Conservation (phyloP, 1,284 basidiomycete species). For the Irpex sp. region DNA sequence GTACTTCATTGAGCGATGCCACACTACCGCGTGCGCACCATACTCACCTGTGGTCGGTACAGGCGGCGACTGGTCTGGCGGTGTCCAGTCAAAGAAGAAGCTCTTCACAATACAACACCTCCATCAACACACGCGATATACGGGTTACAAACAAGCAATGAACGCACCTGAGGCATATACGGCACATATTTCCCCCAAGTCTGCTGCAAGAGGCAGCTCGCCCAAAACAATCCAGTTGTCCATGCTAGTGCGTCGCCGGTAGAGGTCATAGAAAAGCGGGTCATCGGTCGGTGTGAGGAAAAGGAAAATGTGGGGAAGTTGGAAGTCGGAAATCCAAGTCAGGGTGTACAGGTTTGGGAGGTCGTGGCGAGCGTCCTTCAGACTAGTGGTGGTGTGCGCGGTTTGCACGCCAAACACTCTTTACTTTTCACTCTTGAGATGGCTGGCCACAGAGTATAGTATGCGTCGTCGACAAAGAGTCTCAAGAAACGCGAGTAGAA, state of each 20-base stretch:
- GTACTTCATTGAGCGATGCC: neutral
- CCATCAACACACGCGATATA: neutral
- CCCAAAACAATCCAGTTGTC: slow-evolving; percentile 8
- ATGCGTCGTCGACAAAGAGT: neutral
- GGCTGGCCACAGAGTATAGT: neutral
- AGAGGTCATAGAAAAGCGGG: neutral
- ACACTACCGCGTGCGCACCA: neutral
- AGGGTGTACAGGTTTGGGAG: neutral
- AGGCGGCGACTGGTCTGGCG: slow-evolving; percentile 36
- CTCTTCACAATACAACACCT: slow-evolving; percentile 29
- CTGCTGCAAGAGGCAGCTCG: slow-evolving; percentile 2
- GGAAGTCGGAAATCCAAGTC: neutral
- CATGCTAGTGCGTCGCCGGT: neutral
- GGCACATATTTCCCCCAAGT: neutral
- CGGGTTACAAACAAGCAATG: neutral
- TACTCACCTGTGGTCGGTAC: slow-evolving; percentile 44
- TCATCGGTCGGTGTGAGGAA: no score
- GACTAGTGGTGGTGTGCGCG: neutral
- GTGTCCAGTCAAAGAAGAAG: slow-evolving; percentile 51
- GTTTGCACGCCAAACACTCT: no score
- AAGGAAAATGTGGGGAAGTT: neutral
- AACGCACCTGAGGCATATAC: slow-evolving; percentile 16
- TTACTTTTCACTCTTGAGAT: no score
- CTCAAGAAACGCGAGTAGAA: neutral
- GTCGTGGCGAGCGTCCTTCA: neutral